Conservation (phyloP, 257 asterid genomes). For the Datura wrightii region DNA sequence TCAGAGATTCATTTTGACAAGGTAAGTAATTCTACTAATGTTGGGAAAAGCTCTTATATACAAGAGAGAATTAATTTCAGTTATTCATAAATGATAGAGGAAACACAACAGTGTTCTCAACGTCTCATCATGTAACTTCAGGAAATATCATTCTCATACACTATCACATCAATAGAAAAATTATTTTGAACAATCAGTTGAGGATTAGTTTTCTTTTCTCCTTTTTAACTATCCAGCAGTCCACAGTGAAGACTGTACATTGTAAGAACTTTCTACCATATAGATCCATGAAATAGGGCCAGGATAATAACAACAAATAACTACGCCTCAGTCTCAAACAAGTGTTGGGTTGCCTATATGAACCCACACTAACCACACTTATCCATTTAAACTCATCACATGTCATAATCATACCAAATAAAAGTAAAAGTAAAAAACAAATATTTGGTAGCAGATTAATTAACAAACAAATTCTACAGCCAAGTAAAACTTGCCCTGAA, state of each 20-base stretch:
- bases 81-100: constrained; percentile 8
- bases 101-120: neutral
- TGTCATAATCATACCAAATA: neutral
- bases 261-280: neutral
- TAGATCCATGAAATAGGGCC: neutral
- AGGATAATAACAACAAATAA: neutral
- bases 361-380: neutral
- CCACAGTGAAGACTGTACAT: neutral
- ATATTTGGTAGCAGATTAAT: neutral
- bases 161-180: neutral
- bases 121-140: constrained; percentile 13
- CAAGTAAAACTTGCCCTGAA: constrained; percentile 17
- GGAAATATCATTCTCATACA: neutral
- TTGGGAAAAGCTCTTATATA: neutral
- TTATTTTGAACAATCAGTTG: neutral
- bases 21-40: neutral
- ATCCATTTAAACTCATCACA: constrained; percentile 9
- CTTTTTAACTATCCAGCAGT: neutral
- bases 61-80: neutral
- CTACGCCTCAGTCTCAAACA: neutral
- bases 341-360: neutral
- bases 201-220: neutral
- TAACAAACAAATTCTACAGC: constrained; percentile 23
- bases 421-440: neutral
- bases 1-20: neutral